Evolutionary conservation across 1,139 yeast species (phyloP), one percentile per base, ranked within the genome.

Genomic region (Yamadazyma friedrichii): DNA sequence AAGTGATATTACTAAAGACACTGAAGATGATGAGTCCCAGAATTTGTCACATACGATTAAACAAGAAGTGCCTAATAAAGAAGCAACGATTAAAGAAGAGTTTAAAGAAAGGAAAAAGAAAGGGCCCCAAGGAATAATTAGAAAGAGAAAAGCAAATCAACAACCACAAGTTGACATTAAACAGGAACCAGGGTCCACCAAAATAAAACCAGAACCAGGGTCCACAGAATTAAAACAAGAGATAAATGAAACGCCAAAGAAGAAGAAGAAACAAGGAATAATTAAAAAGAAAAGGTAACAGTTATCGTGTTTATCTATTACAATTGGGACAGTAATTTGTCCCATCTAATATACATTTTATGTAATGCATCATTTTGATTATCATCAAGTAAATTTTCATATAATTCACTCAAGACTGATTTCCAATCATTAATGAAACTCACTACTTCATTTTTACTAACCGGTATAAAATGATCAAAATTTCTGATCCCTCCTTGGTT

Each of bases 391-490:
- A 67, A 68, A 8, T 49, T 48, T 15, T 48, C 42, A 50, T 78
- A 80, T n/a, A 80, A 54, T 2, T 59, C 56, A 3, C 49, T 49
- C 42, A 83, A 60, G 0, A 76, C 59, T 3, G 58, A 55, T 2
- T 59, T 47, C 93, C 93, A 85, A 49, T 77, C 76, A 1, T 57
- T 57, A 44, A 41, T 51, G 51, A 36, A 45, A 35, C 2, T 65
- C 67, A 4, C 38, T 40, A 50, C n/a, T 9, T 36, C 15, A 17
- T 10, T 4, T 26, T 26, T 26, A 9, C 12, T 10, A 26, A 10
- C 28, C 5, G 28, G 28, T 26, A 26, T 20, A 20, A 9, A 6
- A n/a, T 28, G 31, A 9, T n/a, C 31, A 28, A 28, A 15, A 15
- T 15, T 15, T 30, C 32, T 25, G 9, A 25, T 25, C n/a, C 30